Evolutionary conservation across 768 basidiomycete species (phyloP), one percentile per base, ranked within the genome.

Genomic region (Pleurotus sapidus): DNA sequence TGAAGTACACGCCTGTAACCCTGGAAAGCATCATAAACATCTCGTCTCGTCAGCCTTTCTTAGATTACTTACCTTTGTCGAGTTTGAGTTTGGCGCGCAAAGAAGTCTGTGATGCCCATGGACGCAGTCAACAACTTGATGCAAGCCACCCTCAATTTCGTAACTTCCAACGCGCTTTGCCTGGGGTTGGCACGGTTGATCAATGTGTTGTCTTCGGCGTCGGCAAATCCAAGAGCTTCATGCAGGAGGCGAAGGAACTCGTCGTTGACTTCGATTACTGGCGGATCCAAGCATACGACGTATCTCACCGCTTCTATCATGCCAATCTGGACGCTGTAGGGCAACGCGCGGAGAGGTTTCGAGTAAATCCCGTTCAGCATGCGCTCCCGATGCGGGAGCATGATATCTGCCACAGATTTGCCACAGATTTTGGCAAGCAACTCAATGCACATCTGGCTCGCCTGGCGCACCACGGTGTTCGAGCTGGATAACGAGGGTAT

Each of bases 231-330:
- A 15, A 99, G 80, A 0, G 94, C 92, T 71, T 99, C 97, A 63
- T 95, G 92, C 25, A 98, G 74, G 7, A 98, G 81, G 14, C 96
- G 88, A 49, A 94, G 77, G 47, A 98, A 84, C 69, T 98, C 95
- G 45, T 98, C 96, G 61, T 93, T 93, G 40, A 95, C 77, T 63
- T 97, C 95, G 1, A 94, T 87, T 23, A 98, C 80, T 0, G 93
- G 91, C 8, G 97, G 95, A 24, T 91, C 84, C 34, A 98, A 76
- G 57, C 84, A 89, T 60, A 99, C 84, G 68, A 93, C 93, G 69
- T 95, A 99, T 8, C 95, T 90, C 59, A 98, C 86, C 15, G 94
- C 94, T 65, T 98, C 97, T 58, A 98, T 94, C 83, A 98, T 95
- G 27, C 95, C 97, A 57, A 98, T 97, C 70, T 98, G 97, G 65